Conservation (phyloP, 2,329 filamentous ascomycete genomes). For the Aspergillus novoparasiticus region DNA sequence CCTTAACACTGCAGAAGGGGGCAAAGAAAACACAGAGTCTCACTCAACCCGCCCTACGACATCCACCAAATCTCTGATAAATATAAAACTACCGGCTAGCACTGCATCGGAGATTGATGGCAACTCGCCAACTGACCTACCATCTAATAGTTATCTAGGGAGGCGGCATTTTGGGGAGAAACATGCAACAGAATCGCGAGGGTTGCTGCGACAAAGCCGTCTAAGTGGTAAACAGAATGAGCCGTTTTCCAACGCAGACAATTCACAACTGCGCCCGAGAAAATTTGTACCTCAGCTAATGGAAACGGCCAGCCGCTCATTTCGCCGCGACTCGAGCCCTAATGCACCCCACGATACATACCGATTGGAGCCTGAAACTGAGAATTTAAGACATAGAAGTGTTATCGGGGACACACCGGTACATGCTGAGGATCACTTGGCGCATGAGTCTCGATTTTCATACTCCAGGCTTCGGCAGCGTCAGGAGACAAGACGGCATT, state of each 20-base stretch:
- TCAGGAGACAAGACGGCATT: slow-evolving; percentile 51
- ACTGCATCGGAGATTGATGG: not conserved
- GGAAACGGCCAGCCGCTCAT: slow-evolving; percentile 35
- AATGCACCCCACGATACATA: slow-evolving; percentile 42
- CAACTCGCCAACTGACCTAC: not conserved
- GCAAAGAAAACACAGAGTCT: not conserved
- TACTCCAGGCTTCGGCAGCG: slow-evolving; percentile 45
- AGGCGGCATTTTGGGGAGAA: not conserved
- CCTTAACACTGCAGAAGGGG: not conserved
- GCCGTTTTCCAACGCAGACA: not conserved
- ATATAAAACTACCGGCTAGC: not conserved
- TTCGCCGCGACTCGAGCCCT: slow-evolving; percentile 28
- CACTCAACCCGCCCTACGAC: not conserved
- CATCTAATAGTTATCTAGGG: not conserved
- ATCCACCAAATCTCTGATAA: not conserved
- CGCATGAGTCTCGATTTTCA: slow-evolving; percentile 47
- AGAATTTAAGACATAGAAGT: slow-evolving; percentile 5
- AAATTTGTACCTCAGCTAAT: slow-evolving; percentile 37
- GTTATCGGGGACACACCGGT: not conserved
- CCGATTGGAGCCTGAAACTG: not conserved
- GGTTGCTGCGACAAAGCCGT: not conserved
- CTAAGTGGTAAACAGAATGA: slow-evolving; percentile 1
- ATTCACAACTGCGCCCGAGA: slow-evolving; percentile 23
- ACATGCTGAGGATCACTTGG: not conserved
- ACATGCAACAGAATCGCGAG: no score